phyloP scores from a whole-genome alignment of 1,139 yeast species.

The Saccharomyces hybrid region DNA sequence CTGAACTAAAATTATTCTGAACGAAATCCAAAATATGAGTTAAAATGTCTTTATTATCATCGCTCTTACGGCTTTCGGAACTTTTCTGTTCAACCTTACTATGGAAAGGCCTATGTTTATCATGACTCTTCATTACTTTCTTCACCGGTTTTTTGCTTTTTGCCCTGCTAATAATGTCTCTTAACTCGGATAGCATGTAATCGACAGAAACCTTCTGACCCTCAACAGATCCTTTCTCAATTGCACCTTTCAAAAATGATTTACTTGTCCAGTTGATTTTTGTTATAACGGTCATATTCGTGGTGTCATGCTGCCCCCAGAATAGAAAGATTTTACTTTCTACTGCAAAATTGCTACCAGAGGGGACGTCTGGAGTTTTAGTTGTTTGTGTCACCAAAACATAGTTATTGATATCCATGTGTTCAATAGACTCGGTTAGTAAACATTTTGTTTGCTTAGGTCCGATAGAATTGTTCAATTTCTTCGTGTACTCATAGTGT shows the following conservation, averaged over 20 bases:
- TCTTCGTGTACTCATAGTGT: constrained; percentile 66
- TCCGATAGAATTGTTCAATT: constrained; percentile 76
- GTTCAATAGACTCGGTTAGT: constrained; percentile 62
- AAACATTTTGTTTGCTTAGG: constrained; percentile 89
- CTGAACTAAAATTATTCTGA: not conserved
- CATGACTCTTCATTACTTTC: not conserved
- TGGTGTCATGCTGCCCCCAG: constrained; percentile 71
- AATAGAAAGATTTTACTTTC: constrained; percentile 57
- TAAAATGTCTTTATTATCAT: not conserved
- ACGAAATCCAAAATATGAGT: not conserved
- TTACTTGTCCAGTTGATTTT: constrained; percentile 83
- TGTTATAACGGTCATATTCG: constrained; percentile 56
- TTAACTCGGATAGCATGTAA: constrained; percentile 49
- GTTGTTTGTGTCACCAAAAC: constrained; percentile 61
- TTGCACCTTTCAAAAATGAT: constrained; percentile 84
- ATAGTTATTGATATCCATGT: constrained; percentile 49
- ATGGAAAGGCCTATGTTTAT: not conserved
- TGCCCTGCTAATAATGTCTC: constrained; percentile 36
- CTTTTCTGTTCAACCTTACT: not conserved
- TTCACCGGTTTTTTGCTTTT: constrained; percentile 24
- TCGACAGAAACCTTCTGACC: constrained; percentile 76
- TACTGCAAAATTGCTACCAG: constrained; percentile 75
- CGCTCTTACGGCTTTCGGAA: not conserved
- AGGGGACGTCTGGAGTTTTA: constrained; percentile 90
- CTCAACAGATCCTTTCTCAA: constrained; percentile 88